Percentiles rank a stretch among this genome's conserved stretches.
Conservation (phyloP, 495 filamentous ascomycete genomes). For the Penicillium roqueforti region DNA sequence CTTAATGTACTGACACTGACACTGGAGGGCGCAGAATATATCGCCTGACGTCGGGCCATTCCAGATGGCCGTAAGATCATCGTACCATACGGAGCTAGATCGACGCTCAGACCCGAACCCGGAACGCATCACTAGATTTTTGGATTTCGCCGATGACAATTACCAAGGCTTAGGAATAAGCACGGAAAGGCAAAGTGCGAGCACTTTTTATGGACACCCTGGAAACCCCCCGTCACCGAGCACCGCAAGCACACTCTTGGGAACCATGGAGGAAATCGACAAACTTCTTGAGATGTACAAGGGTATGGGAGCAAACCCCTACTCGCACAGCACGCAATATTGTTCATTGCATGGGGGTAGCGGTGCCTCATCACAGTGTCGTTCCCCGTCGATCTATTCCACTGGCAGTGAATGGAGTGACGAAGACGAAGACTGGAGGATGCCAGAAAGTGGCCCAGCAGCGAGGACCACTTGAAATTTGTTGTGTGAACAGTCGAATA, state of each 20-base stretch:
- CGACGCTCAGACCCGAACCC: neutral
- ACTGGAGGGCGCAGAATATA: neutral
- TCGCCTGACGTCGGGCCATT: neutral
- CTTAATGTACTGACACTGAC: neutral
- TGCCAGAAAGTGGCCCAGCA: neutral
- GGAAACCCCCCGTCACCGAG: neutral
- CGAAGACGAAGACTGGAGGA: neutral
- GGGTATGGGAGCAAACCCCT: neutral
- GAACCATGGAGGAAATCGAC: neutral
- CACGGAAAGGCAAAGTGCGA: neutral
- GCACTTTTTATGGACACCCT: neutral
- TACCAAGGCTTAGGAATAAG: neutral
- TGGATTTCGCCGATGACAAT: neutral
- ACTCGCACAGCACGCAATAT: neutral
- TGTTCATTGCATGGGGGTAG: neutral
- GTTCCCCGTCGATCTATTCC: slow-evolving; percentile 2
- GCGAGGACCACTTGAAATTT: slow-evolving; percentile 14
- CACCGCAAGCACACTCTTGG: neutral
- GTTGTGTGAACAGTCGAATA: slow-evolving; percentile 13
- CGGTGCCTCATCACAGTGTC: neutral
- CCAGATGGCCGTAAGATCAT: neutral
- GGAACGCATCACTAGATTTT: neutral
- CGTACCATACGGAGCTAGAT: neutral
- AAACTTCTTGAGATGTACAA: slow-evolving; percentile 10
- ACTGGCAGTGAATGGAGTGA: slow-evolving; percentile 14